Percentiles rank a stretch among this genome's conserved stretches.
These are phyloP conservation scores for Pseudophaeomoniella oleicola DNA, from an alignment of 2,329 filamentous ascomycete species.

Conservation along the genomic window DNA sequence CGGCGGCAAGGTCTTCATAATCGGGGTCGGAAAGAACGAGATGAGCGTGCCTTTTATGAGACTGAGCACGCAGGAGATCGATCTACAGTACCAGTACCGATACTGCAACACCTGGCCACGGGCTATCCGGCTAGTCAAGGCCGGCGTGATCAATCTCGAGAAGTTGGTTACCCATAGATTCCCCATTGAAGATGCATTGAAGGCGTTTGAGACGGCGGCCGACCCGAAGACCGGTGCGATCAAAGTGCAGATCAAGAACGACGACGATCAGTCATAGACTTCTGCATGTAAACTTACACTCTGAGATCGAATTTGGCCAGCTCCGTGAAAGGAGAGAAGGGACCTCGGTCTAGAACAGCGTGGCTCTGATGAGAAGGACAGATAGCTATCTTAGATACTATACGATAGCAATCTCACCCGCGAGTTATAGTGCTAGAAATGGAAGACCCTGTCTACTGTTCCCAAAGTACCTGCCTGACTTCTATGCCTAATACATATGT, in stretches of 20 bases:
- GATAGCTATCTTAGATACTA: too few species aligned
- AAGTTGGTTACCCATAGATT: slow-evolving; percentile 82
- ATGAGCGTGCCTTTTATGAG: slow-evolving; percentile 95
- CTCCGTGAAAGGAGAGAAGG: too few species aligned
- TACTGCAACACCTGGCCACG: slow-evolving; percentile 95
- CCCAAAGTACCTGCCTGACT: too few species aligned
- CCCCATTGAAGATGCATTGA: slow-evolving; percentile 67
- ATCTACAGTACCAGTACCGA: slow-evolving; percentile 91
- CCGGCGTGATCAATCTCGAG: slow-evolving; percentile 66
- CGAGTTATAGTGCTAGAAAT: too few species aligned
- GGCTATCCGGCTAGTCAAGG: slow-evolving; percentile 76
- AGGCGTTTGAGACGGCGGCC: slow-evolving; percentile 79
- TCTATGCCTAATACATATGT: too few species aligned
- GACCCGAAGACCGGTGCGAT: slow-evolving; percentile 89
- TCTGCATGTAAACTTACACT: too few species aligned
- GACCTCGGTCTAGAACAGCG: too few species aligned
- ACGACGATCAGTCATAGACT: slow-evolving; percentile 10
- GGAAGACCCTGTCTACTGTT: too few species aligned
- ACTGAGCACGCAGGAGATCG: slow-evolving; percentile 77
- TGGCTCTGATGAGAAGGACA: too few species aligned
- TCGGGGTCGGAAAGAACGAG: slow-evolving; percentile 89
- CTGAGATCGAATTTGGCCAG: too few species aligned
- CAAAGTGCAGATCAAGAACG: slow-evolving; percentile 82
- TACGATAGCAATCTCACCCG: too few species aligned
- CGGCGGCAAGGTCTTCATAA: slow-evolving; percentile 92